These are phyloP conservation scores for Mortierella sp. DNA, from an alignment of 371 early-diverging fungal genomes.

Conservation along the genomic window DNA sequence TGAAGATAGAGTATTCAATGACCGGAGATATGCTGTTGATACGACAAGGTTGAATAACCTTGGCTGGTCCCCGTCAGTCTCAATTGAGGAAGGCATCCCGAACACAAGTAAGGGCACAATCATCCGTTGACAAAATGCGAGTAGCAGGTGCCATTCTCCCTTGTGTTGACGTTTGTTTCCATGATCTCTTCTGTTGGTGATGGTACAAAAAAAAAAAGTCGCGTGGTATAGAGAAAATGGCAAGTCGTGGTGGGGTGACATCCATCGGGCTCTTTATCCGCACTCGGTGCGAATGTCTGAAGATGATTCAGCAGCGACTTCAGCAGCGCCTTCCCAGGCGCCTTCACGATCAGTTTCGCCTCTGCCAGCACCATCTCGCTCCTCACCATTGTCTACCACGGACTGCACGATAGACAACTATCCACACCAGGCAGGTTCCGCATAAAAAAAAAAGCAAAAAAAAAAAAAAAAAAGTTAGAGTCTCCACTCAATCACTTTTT, in stretches of 20 bases:
- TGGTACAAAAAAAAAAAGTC: conserved; percentile 2
- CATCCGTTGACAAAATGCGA: too few relatives aligned
- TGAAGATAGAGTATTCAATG: conserved; percentile 85
- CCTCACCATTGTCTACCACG: not conserved
- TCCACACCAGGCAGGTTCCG: not conserved
- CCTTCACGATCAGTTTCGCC: conserved; percentile 7
- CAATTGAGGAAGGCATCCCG: conserved; percentile 75
- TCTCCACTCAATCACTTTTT: too few relatives aligned
- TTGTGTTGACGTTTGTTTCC: not conserved
- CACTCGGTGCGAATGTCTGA: conserved; percentile 6
- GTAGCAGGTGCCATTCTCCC: too few relatives aligned
- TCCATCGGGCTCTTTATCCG: conserved; percentile 19
- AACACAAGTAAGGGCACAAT: conserved; percentile 71
- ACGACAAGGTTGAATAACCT: conserved; percentile 70
- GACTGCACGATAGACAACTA: not conserved
- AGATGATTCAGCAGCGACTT: conserved; percentile 12
- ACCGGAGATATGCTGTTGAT: conserved; percentile 83
- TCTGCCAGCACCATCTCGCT: conserved; percentile 1
- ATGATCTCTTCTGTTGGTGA: not conserved
- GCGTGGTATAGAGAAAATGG: conserved; percentile 17
- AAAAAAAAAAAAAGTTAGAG: too few relatives aligned
- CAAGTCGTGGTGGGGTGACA: conserved; percentile 20
- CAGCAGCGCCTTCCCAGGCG: conserved; percentile 8
- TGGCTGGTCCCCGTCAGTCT: conserved; percentile 78
- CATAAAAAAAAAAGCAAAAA: not conserved